Conservation (phyloP, 495 filamentous ascomycete genomes). For the Neurospora sp. region DNA sequence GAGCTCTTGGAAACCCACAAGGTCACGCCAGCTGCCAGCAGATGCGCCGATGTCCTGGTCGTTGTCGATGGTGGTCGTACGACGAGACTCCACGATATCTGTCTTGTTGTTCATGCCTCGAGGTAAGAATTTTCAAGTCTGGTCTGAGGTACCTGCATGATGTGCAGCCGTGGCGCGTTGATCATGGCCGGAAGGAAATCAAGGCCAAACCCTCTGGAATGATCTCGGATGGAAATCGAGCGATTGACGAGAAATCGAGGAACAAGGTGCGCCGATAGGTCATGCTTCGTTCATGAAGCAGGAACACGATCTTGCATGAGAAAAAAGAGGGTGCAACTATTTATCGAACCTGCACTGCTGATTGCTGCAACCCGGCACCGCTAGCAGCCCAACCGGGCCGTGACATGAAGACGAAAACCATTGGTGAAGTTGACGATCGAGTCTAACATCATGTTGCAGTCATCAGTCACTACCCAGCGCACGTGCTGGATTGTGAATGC, state of each 20-base stretch:
- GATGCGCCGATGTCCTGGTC: background rate
- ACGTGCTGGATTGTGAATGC: background rate
- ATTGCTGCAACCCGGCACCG: background rate
- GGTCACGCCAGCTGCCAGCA: background rate
- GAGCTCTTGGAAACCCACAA: background rate
- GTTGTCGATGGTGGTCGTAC: background rate
- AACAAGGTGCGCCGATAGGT: background rate
- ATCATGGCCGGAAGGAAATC: background rate
- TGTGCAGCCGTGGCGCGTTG: constrained; percentile 7
- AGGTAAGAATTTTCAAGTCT: background rate
- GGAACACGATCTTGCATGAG: constrained; percentile 2
- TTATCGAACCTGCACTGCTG: background rate
- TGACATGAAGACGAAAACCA: background rate
- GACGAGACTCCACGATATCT: background rate
- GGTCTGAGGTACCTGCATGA: constrained; percentile 10
- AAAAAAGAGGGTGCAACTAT: background rate
- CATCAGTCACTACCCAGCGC: background rate
- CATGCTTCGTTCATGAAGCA: constrained; percentile 1
- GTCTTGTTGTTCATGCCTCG: background rate
- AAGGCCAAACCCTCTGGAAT: background rate
- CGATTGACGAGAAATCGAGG: background rate
- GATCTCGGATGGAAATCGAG: background rate
- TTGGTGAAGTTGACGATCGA: background rate
- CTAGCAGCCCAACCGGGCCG: background rate
- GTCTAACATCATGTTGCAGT: background rate